Percentiles rank a stretch among this genome's conserved stretches.
These are phyloP conservation scores for Closterium sp. DNA, from an alignment of 139 green algal species.

Conservation along the genomic window DNA sequence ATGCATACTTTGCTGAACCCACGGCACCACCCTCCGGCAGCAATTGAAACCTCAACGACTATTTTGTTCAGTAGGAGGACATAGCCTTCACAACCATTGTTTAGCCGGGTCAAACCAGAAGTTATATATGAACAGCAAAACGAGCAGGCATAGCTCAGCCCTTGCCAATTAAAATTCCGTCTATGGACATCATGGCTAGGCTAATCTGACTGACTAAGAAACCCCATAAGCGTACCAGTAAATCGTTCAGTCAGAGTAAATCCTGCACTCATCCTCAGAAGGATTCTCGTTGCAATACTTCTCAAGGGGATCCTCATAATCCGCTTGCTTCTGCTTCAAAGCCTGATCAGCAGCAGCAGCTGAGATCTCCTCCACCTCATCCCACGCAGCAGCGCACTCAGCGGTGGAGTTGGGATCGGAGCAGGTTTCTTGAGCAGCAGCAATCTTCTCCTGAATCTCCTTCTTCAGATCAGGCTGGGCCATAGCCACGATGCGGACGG, in stretches of 20 bases:
- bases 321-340: neutral
- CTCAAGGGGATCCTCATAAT: constrained; percentile 46
- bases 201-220: neutral
- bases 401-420: neutral
- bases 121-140: neutral
- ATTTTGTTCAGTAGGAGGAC: too few relatives aligned
- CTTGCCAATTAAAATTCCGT: neutral
- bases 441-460: constrained; percentile 24
- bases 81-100: neutral
- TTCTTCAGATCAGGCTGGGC: neutral
- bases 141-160: neutral
- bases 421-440: constrained; percentile 46
- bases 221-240: neutral
- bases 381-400: constrained; percentile 51
- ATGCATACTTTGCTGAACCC: too few relatives aligned
- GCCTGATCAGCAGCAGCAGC: constrained; percentile 43
- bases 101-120: neutral
- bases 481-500: constrained; percentile 1
- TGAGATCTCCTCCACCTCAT: constrained; percentile 56
- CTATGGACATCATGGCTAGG: neutral
- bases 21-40: too few relatives aligned
- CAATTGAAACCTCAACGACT: too few relatives aligned
- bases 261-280: constrained; percentile 49
- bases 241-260: constrained; percentile 48
- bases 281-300: constrained; percentile 50